Evolutionary conservation across 169 alveolate genomes (phyloP), one percentile per base, ranked within the genome.

Genomic region (Plasmodium gallinaceum): DNA sequence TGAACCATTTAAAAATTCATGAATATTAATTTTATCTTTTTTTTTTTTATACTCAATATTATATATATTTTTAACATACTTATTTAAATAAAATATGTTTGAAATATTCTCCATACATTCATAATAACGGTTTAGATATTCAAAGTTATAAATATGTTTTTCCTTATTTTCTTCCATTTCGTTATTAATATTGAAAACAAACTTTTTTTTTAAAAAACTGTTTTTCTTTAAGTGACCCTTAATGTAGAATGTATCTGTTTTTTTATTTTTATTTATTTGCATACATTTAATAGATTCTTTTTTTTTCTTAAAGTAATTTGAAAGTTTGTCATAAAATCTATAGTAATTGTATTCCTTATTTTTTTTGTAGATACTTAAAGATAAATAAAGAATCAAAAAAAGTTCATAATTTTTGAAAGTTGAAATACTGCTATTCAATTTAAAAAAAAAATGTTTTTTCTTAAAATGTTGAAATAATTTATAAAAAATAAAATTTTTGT

Each of bases 1-100:
- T n/a, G 78, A 37, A 46, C 22, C 51, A 7, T 46, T 83, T 45
- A 83, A 83, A 42, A 83, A 83, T 7, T 66, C 43, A 37, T 68
- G 74, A 52, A 83, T 62, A 14, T 37, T 22, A n/a, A 52, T 7
- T 8, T 43, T 46, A 18, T 83, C 62, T 16, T 68, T 83, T 42
- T 43, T 42, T 54, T 54, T 54, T 20, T 26, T 57, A 43, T 64
- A 46, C 12, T 71, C 20, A n/a, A n/a, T n/a, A 43, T n/a, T 69
- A 39, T 39, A 71, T 14, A 18, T 71, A 71, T 39, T 71, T 71
- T 37, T 60, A 52, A 48, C 46, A 0, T 71, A 46, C 12, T 12
- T 52, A 14, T 9, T 18, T 54, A 32, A 32, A 32, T 32, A 32
- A 32, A 32, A 32, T 4, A 32, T 32, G 4, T 32, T 32, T 32